Base-by-base conservation (phyloP, 306 rosid species). In the Geum urbanum region DNA sequence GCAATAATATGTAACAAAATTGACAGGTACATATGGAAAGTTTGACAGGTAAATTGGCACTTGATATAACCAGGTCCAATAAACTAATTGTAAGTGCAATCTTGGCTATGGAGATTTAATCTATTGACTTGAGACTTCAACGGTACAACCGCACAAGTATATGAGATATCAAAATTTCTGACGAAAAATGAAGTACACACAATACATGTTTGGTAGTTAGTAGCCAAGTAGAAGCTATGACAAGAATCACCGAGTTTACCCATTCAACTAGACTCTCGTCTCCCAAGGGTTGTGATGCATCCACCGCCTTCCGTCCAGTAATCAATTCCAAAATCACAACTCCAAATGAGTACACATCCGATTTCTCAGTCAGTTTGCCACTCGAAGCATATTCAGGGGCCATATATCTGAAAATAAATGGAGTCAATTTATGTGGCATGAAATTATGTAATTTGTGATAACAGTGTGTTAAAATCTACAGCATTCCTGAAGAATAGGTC, bases 351-450 rank as follows among this genome's bases (percentile, higher is more conserved):
- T 72, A 92, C 56, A 92, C 96, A 73, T 92, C 98, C 62, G 96
- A 88, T 78, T 87, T 88, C 75, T 90, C 97, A 7, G 94, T 85
- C 86, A 92, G 68, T 86, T 90, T 90, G 14, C 98, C 98, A 77
- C 96, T 92, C 39, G 96, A 90, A 22, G 94, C 98, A 74, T 92
- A 92, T 83, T 92, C 98, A 54, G 98, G 98, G 72, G 98, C 97
- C 74, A 92, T 78, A 75, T 92, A 92, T 79, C 97, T 92, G 81
- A 61, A 78, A 78, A 52, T 45, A 52, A 61, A 40, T 8, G 27
- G 7, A 35, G 71, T 53, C 69, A 71, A 56, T 56, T 37, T 20
- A n/a, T 37, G 44, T 7, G 37, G n/a, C 44, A 19, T 13, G 46
- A 50, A 66, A 41, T 43, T 44, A 65, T 44, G 14, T 57, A 24